Percentiles rank a stretch among this genome's conserved stretches.
Conservation (phyloP, 371 early-diverging fungal genomes). For the Rhizopus sp. region DNA sequence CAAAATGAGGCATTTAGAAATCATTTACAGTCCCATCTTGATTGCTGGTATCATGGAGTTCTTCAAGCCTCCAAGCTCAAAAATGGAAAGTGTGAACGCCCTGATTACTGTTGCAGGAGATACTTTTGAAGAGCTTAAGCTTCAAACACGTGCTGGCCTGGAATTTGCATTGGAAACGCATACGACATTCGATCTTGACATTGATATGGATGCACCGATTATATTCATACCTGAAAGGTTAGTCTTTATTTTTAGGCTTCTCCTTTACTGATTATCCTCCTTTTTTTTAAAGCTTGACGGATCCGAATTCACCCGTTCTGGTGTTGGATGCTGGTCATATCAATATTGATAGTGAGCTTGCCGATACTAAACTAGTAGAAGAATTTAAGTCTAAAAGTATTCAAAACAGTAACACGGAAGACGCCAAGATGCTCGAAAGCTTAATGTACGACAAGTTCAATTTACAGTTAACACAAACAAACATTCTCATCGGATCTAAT, state of each 20-base stretch:
- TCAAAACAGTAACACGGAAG: constrained; percentile 49
- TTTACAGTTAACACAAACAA: constrained; percentile 63
- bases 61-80: constrained; percentile 69
- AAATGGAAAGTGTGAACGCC: constrained; percentile 59
- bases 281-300: constrained; percentile 18
- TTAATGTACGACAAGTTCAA: constrained; percentile 85
- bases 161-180: constrained; percentile 80
- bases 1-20: constrained; percentile 77
- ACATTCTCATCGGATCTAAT: constrained; percentile 66
- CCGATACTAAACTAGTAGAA: constrained; percentile 58
- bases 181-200: constrained; percentile 72
- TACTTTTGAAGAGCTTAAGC: constrained; percentile 71
- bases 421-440: constrained; percentile 59
- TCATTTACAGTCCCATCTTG: constrained; percentile 74
- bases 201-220: constrained; percentile 87
- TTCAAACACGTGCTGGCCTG: constrained; percentile 77
- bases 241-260: not conserved
- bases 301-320: constrained; percentile 54
- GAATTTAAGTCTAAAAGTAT: constrained; percentile 60
- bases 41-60: constrained; percentile 69
- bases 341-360: constrained; percentile 70
- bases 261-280: constrained; percentile 1
- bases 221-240: constrained; percentile 80
- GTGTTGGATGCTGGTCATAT: constrained; percentile 86
- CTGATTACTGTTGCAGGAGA: constrained; percentile 71